phyloP scores from a whole-genome alignment of 2,329 filamentous ascomycete species.

The Diaporthe ilicicola region DNA sequence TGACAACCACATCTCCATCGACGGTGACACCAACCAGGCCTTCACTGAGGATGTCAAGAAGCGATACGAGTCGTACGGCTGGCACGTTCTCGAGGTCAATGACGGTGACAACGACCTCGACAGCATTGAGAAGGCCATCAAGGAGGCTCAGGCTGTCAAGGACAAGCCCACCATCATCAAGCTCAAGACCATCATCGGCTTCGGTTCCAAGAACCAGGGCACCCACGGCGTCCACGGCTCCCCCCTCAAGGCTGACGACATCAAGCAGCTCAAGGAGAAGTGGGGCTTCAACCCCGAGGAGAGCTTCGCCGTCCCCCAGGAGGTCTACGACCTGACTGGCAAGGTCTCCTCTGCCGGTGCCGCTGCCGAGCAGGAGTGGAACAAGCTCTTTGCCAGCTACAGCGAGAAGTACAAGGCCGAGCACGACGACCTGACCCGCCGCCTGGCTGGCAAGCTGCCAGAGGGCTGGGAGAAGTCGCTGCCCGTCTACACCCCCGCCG shows the following conservation, averaged over 20 bases:
- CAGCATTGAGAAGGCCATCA: conserved; percentile 87
- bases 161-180: conserved; percentile 98
- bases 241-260: conserved; percentile 93
- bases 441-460: conserved; percentile 83
- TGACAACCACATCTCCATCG: conserved; percentile 96
- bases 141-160: conserved; percentile 84
- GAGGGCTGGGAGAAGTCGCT: conserved; percentile 96
- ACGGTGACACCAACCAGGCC: conserved; percentile 93
- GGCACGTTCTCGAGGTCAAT: conserved; percentile 86
- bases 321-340: conserved; percentile 91
- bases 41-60: conserved; percentile 97
- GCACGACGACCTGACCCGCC: conserved; percentile 82
- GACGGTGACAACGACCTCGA: conserved; percentile 91
- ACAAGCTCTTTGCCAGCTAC: conserved; percentile 91
- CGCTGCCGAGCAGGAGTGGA: conserved; percentile 93
- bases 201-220: conserved; percentile 90
- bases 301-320: conserved; percentile 90
- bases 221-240: conserved; percentile 97
- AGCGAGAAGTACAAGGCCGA: conserved; percentile 78
- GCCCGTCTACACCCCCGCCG: conserved; percentile 87
- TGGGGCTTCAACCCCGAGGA: conserved; percentile 97
- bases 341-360: conserved; percentile 88
- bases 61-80: conserved; percentile 97
- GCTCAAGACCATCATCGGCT: conserved; percentile 96
- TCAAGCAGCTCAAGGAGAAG: conserved; percentile 90